These are phyloP conservation scores for Ceratocystis variospora DNA, from an alignment of 2,329 filamentous ascomycete species.

Conservation along the genomic window DNA sequence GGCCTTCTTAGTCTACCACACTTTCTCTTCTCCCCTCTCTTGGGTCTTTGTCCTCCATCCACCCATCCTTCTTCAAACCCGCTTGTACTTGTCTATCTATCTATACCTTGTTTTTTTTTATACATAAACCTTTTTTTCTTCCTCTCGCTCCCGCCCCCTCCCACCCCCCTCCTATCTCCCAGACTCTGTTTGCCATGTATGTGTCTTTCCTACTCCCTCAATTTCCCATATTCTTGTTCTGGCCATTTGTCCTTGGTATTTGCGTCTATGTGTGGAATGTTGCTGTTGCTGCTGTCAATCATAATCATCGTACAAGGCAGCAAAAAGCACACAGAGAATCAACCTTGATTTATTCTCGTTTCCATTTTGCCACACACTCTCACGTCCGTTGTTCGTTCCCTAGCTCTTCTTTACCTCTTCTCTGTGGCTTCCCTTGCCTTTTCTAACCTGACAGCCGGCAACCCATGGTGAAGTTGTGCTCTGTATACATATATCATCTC, in stretches of 20 bases:
- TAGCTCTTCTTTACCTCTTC: not conserved
- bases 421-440: not conserved
- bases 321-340: no score
- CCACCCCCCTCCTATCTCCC: no score
- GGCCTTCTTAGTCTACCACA: not conserved
- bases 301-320: no score
- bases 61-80: not conserved
- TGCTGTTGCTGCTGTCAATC: no score
- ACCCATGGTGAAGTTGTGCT: no score
- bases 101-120: conserved; percentile 2
- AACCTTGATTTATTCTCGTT: not conserved
- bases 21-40: not conserved
- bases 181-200: no score
- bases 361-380: not conserved
- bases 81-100: conserved; percentile 6
- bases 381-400: not conserved
- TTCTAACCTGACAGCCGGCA: no score
- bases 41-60: not conserved
- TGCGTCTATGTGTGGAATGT: no score
- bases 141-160: no score
- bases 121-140: not conserved
- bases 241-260: no score
- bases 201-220: not conserved
- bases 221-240: no score
- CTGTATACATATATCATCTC: conserved; percentile 8